Evolutionary conservation across 371 early-diverging fungal species (phyloP).

Genomic region (Lichtheimia corymbifera): DNA sequence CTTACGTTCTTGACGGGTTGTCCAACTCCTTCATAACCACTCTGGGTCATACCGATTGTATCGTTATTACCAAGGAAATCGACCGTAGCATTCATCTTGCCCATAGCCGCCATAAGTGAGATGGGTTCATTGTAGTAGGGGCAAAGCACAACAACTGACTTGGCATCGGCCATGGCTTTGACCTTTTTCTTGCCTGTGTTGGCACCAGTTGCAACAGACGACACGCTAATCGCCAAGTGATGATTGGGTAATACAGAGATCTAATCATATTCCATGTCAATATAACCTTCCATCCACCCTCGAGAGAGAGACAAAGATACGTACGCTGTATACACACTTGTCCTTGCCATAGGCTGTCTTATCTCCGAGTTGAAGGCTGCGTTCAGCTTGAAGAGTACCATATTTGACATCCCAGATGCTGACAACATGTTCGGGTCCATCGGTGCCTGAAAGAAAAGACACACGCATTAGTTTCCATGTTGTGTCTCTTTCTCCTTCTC

Average conservation of each 20-base stretch:
- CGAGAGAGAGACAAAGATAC: neutral
- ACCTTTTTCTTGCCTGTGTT: conserved; percentile 30
- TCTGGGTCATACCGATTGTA: conserved; percentile 30
- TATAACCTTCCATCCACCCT: neutral
- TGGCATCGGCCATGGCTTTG: conserved; percentile 39
- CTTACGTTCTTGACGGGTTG: neutral
- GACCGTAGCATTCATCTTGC: conserved; percentile 58
- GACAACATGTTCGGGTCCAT: conserved; percentile 51
- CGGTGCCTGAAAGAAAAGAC: conserved; percentile 4
- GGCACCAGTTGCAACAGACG: conserved; percentile 20
- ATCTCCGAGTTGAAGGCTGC: conserved; percentile 28
- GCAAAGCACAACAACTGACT: conserved; percentile 55
- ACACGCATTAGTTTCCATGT: neutral
- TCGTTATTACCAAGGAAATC: conserved; percentile 46
- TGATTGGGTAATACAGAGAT: conserved; percentile 42
- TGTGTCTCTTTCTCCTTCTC: neutral
- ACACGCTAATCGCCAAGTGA: conserved; percentile 42
- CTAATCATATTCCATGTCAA: conserved; percentile 9
- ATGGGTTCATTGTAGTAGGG: conserved; percentile 68
- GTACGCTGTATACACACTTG: conserved; percentile 37
- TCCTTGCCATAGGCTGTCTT: conserved; percentile 18
- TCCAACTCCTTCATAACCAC: conserved; percentile 37
- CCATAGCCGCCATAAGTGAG: conserved; percentile 70
- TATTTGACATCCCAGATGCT: conserved; percentile 75
- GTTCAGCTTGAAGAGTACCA: conserved; percentile 67